Evolutionary conservation across 345 rosid genomes (phyloP).

Genomic region (Carallia brachiata): DNA sequence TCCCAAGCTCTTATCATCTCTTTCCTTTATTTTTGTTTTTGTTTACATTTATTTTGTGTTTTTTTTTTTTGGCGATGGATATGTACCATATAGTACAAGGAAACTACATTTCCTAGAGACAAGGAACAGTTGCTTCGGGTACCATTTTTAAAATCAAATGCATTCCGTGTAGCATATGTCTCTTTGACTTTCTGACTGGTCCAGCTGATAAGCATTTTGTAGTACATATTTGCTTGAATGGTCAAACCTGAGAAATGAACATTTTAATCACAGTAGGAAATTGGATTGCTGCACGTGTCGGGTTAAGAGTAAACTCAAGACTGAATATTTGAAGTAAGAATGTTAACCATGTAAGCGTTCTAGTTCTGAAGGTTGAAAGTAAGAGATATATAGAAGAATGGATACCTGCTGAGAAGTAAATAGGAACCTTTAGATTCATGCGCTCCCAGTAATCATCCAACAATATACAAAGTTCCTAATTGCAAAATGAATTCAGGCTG

Average conservation of each 20-base stretch:
- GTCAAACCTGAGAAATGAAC: slow-evolving; percentile 70
- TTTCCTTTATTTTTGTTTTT: too few relatives aligned
- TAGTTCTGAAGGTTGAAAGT: background rate
- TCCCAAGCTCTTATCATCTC: too few relatives aligned
- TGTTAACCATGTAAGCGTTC: background rate
- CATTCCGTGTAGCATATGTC: slow-evolving; percentile 59
- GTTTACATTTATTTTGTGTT: too few relatives aligned
- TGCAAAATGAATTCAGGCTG: slow-evolving; percentile 1
- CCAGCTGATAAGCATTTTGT: slow-evolving; percentile 96
- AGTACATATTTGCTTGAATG: slow-evolving; percentile 95
- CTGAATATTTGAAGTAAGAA: background rate
- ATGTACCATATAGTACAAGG: too few relatives aligned
- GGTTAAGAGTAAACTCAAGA: too few relatives aligned
- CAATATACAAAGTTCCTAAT: slow-evolving; percentile 82
- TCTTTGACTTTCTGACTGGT: slow-evolving; percentile 90
- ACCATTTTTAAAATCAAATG: slow-evolving; percentile 96
- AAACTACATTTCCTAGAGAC: too few relatives aligned
- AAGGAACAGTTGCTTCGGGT: slow-evolving; percentile 5
- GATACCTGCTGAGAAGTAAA: slow-evolving; percentile 93
- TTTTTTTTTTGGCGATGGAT: too few relatives aligned
- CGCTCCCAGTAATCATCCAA: slow-evolving; percentile 99
- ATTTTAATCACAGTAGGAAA: slow-evolving; percentile 4
- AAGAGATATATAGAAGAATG: background rate
- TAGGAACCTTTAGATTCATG: slow-evolving; percentile 86
- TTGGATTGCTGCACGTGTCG: too few relatives aligned